Conservation (phyloP, 108 stramenopile species). For the Discostella pseudostelligera region DNA sequence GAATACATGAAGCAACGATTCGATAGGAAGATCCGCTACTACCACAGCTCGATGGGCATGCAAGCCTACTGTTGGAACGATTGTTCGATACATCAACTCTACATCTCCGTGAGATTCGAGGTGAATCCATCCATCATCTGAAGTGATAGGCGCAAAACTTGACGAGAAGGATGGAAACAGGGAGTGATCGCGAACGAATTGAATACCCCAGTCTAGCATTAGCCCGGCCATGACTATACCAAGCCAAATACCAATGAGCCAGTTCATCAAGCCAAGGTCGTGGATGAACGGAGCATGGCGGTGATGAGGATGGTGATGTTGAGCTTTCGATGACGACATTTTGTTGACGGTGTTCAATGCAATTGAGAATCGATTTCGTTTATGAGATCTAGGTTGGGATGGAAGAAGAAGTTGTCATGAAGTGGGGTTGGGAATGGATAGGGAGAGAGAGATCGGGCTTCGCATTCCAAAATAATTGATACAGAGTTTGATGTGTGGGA, state of each 20-base stretch:
- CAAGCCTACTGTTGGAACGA: constrained; percentile 12
- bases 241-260: not conserved
- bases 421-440: too few relatives aligned
- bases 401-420: too few relatives aligned
- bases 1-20: constrained; percentile 26
- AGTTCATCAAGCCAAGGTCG: not conserved
- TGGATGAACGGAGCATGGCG: not conserved
- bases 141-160: constrained; percentile 10
- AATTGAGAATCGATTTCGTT: too few relatives aligned
- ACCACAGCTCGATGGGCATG: constrained; percentile 36
- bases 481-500: too few relatives aligned
- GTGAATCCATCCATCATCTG: constrained; percentile 22
- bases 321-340: too few relatives aligned
- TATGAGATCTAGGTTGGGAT: too few relatives aligned
- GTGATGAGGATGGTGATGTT: constrained; percentile 4
- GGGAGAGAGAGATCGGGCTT: too few relatives aligned
- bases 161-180: constrained; percentile 8
- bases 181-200: not conserved
- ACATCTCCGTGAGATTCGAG: constrained; percentile 31
- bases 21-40: constrained; percentile 24
- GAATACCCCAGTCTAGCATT: not conserved
- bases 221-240: not conserved
- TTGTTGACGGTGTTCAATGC: not conserved
- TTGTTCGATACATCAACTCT: constrained; percentile 23
- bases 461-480: too few relatives aligned